Percentiles rank a stretch among this genome's conserved stretches.
phyloP scores from a whole-genome alignment of 1,284 basidiomycete species.

The Cystobasidiaceae sp. region DNA sequence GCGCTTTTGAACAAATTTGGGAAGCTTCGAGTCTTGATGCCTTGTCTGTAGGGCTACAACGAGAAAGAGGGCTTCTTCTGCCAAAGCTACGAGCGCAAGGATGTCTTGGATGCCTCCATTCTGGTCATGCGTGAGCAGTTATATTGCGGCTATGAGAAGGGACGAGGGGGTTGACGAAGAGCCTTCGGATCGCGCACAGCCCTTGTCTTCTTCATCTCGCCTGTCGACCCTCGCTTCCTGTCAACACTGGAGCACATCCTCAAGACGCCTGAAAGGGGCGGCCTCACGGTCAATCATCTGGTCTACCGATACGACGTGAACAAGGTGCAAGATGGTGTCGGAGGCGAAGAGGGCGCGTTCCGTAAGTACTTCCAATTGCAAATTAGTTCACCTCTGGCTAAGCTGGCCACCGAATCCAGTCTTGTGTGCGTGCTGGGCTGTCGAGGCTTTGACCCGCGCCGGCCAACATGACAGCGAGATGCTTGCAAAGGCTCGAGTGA shows the following conservation, averaged over 20 bases:
- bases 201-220: slow-evolving; percentile 77
- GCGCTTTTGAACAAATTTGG: not conserved
- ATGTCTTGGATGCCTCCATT: slow-evolving; percentile 50
- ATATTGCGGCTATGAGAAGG: too few species aligned
- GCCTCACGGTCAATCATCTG: slow-evolving; percentile 45
- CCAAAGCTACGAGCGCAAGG: slow-evolving; percentile 50
- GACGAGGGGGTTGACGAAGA: slow-evolving; percentile 13
- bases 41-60: slow-evolving; percentile 79
- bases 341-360: slow-evolving; percentile 74
- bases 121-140: slow-evolving; percentile 36
- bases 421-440: slow-evolving; percentile 55
- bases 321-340: slow-evolving; percentile 81
- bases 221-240: slow-evolving; percentile 76
- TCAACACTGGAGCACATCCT: slow-evolving; percentile 73
- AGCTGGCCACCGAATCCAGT: slow-evolving; percentile 49
- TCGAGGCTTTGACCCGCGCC: slow-evolving; percentile 79
- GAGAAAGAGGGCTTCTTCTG: slow-evolving; percentile 46
- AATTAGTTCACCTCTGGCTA: slow-evolving; percentile 43
- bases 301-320: slow-evolving; percentile 63
- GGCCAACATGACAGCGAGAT: slow-evolving; percentile 66
- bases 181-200: slow-evolving; percentile 45
- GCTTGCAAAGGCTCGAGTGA: slow-evolving; percentile 62
- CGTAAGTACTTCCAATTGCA: slow-evolving; percentile 16
- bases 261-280: slow-evolving; percentile 60
- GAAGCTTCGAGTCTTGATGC: too few species aligned